Evolutionary conservation across 495 filamentous ascomycete species (phyloP), one percentile per base, ranked within the genome.

Genomic region (Letharia lupina): DNA sequence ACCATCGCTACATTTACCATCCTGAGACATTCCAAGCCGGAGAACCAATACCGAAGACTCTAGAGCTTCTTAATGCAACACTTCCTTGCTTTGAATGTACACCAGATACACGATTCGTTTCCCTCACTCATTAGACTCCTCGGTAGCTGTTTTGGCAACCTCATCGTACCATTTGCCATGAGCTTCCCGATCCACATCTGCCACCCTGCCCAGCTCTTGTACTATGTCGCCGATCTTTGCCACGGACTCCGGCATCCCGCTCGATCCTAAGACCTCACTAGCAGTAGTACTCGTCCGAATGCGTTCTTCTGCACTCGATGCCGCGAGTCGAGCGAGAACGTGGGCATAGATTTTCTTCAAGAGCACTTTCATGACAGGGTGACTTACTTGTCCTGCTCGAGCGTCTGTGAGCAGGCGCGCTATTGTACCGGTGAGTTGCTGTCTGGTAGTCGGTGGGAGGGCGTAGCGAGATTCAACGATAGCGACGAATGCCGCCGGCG

Each of bases 221-320:
- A 91, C 89, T 68, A 96, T 82, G 42, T 87, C 84, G 9, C 89
- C 86, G n/a, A 98, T 86, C 72, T 86, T 87, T 59, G 79, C 85
- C n/a, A 93, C 88, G 76, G 96, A 96, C 76, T 98, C 94, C 1
- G 88, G 86, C 76, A 98, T 81, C 0, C 94, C 95, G 48, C 87
- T 83, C 3, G 83, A 81, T 3, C 90, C 89, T 20, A 98, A 79
- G 58, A 86, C 88, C 75, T 98, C 93, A 35, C 86, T 89, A 7
- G 92, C 93, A 0, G 86, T 90, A 61, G 84, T 90, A 2, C 89
- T 89, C n/a, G 87, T 86, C 67, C 84, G 83, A 20, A 96, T 88
- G 66, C 90, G 84, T 75, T 97, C 93, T 56, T 83, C 89, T 47
- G 90, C 85, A 63, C 87, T 92, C 20, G 81, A 83, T 3, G 91